Percentiles rank a stretch among this genome's conserved stretches.
Evolutionary conservation across 192 early-diverging fungal genomes (phyloP).

Genomic region (Kappamyces sp.): DNA sequence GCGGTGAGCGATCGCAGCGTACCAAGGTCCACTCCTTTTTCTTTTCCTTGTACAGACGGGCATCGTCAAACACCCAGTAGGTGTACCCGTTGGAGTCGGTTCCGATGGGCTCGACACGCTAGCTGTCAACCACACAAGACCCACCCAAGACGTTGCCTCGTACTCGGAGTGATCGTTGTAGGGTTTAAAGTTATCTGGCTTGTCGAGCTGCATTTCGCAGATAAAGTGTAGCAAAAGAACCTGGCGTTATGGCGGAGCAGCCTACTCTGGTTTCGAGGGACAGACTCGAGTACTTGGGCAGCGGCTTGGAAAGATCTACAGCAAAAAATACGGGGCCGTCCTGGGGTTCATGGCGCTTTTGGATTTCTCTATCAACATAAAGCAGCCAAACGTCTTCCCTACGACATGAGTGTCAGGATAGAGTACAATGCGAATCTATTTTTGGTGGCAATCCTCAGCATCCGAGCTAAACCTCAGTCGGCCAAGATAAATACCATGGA

Average conservation of each 20-base stretch:
- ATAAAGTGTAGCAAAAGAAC: constrained; percentile 35
- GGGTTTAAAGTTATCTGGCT: constrained; percentile 57
- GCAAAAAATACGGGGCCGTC: constrained; percentile 17
- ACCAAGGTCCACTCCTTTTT: constrained; percentile 22
- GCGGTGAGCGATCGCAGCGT: not conserved
- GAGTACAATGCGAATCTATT: constrained; percentile 16
- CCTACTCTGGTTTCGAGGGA: constrained; percentile 17
- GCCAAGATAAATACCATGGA: constrained; percentile 6
- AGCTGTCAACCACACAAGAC: not conserved
- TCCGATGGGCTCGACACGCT: constrained; percentile 73
- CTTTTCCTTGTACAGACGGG: constrained; percentile 24
- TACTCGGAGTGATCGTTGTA: constrained; percentile 44
- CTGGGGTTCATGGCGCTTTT: constrained; percentile 32
- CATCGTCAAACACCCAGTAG: constrained; percentile 81
- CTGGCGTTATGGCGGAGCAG: constrained; percentile 13
- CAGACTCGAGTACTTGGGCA: not conserved
- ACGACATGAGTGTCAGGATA: not conserved
- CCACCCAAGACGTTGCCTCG: constrained; percentile 59
- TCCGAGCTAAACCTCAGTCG: constrained; percentile 37
- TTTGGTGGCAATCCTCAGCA: constrained; percentile 46
- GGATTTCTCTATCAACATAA: constrained; percentile 26
- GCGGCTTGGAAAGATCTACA: not conserved
- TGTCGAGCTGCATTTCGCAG: constrained; percentile 66
- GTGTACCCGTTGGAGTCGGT: constrained; percentile 58
- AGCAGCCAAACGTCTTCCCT: constrained; percentile 34